Evolutionary conservation across 768 basidiomycete genomes (phyloP).

Genomic region (Amanita muscaria): DNA sequence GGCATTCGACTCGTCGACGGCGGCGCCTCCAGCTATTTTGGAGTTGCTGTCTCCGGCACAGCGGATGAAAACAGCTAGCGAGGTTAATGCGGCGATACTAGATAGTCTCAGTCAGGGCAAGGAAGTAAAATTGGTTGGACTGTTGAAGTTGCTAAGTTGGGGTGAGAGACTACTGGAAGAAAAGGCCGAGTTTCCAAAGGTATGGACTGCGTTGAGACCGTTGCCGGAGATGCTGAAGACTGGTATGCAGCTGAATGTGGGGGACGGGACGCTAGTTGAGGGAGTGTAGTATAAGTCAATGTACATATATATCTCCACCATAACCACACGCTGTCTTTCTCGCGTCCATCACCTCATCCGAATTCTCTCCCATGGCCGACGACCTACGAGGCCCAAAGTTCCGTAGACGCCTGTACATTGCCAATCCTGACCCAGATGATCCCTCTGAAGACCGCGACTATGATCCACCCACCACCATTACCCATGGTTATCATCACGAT

Average conservation of each 20-base stretch:
- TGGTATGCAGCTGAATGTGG: slow-evolving; percentile 23
- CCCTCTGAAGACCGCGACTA: slow-evolving; percentile 25
- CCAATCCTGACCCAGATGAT: slow-evolving; percentile 51
- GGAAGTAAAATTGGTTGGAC: slow-evolving; percentile 79
- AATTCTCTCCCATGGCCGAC: slow-evolving; percentile 46
- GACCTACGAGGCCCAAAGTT: slow-evolving; percentile 35
- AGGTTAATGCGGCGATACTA: slow-evolving; percentile 93
- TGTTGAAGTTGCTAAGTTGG: slow-evolving; percentile 83
- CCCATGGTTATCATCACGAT: slow-evolving; percentile 7
- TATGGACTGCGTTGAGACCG: slow-evolving; percentile 21
- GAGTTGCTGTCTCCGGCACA: slow-evolving; percentile 81
- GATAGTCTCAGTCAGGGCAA: slow-evolving; percentile 87
- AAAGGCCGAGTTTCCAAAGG: slow-evolving; percentile 73
- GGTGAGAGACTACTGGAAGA: slow-evolving; percentile 75
- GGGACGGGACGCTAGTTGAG: slow-evolving; percentile 1
- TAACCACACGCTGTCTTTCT: slow-evolving; percentile 8
- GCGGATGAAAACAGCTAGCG: slow-evolving; percentile 88
- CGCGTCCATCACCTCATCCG: slow-evolving; percentile 8
- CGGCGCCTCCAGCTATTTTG: slow-evolving; percentile 57
- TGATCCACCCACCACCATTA: slow-evolving; percentile 10
- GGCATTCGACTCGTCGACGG: slow-evolving; percentile 61
- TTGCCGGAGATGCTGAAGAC: slow-evolving; percentile 2
- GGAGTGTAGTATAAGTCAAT: slow-evolving; percentile 20
- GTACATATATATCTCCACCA: slow-evolving; percentile 12
- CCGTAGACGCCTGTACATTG: slow-evolving; percentile 44